These are phyloP conservation scores for Boletus eberwhitei DNA, from an alignment of 768 basidiomycete species.

Conservation along the genomic window DNA sequence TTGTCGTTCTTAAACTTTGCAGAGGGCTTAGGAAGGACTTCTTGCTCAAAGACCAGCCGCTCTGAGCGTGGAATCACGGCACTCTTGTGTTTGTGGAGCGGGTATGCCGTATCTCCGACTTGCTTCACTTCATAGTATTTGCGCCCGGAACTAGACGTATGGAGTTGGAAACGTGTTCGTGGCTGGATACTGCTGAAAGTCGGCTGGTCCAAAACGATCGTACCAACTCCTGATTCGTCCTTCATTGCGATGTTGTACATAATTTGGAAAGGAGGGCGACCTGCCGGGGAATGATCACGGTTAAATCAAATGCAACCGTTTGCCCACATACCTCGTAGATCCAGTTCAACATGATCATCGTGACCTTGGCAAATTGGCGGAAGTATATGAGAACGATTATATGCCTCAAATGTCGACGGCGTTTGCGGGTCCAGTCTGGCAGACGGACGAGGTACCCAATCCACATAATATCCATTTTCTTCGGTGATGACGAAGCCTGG, in stretches of 20 bases:
- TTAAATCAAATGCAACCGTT: background rate
- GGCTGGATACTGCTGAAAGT: conserved; percentile 83
- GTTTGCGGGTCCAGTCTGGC: conserved; percentile 64
- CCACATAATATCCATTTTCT: conserved; percentile 64
- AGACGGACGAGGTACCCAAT: conserved; percentile 77
- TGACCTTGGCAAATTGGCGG: conserved; percentile 79
- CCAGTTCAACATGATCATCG: conserved; percentile 79
- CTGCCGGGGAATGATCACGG: conserved; percentile 35
- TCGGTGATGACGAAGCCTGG: conserved; percentile 63
- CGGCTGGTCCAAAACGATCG: conserved; percentile 68
- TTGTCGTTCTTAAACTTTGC: conserved; percentile 70
- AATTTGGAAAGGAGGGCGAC: conserved; percentile 90
- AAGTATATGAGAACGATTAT: conserved; percentile 74
- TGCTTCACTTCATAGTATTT: conserved; percentile 90
- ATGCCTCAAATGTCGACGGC: conserved; percentile 51
- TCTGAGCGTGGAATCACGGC: conserved; percentile 64
- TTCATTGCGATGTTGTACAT: conserved; percentile 82
- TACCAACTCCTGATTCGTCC: conserved; percentile 64
- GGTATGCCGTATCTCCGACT: conserved; percentile 83
- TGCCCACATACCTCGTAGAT: conserved; percentile 57
- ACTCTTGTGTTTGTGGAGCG: conserved; percentile 63
- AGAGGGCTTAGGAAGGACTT: conserved; percentile 75
- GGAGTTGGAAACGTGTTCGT: conserved; percentile 75
- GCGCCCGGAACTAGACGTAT: conserved; percentile 70
- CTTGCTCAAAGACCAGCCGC: conserved; percentile 79